phyloP scores from a whole-genome alignment of 371 early-diverging fungal species.

The Chytridiales sp. region DNA sequence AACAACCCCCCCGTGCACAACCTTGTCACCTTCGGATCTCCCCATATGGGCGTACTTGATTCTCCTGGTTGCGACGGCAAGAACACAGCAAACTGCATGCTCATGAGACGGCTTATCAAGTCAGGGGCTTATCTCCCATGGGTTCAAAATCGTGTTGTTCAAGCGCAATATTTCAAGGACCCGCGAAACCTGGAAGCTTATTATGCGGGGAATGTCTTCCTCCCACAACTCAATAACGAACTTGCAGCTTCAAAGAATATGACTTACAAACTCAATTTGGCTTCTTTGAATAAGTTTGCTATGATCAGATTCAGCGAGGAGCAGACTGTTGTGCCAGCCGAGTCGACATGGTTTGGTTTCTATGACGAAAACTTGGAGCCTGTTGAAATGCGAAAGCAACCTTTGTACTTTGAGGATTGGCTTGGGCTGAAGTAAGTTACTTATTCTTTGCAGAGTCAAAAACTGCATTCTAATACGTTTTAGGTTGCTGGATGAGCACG shows the following conservation, averaged over 20 bases:
- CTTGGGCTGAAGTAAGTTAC: no score
- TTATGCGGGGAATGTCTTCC: conserved; percentile 68
- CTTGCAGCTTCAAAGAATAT: conserved; percentile 34
- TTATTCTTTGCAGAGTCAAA: conserved; percentile 22
- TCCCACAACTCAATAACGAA: conserved; percentile 89
- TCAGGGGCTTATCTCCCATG: conserved; percentile 77
- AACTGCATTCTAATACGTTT: no score
- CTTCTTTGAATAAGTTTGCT: conserved; percentile 66
- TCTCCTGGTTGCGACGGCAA: conserved; percentile 68
- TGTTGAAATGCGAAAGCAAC: conserved; percentile 21
- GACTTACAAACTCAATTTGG: conserved; percentile 59
- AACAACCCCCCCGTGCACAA: conserved; percentile 69
- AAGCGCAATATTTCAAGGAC: conserved; percentile 87
- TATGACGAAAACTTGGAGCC: conserved; percentile 25
- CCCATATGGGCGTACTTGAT: conserved; percentile 77
- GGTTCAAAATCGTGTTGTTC: conserved; percentile 78
- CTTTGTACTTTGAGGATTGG: conserved; percentile 70
- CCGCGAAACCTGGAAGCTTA: conserved; percentile 52
- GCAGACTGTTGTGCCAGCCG: conserved; percentile 72
- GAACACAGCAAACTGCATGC: conserved; percentile 50
- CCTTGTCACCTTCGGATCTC: conserved; percentile 86
- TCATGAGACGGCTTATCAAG: conserved; percentile 66
- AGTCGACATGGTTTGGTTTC: conserved; percentile 38
- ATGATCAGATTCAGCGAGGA: conserved; percentile 79
- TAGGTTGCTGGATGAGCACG: conserved; percentile 33